Evolutionary conservation across 306 rosid genomes (phyloP), one percentile per base, ranked within the genome.

Genomic region (Trifolium subterraneum): DNA sequence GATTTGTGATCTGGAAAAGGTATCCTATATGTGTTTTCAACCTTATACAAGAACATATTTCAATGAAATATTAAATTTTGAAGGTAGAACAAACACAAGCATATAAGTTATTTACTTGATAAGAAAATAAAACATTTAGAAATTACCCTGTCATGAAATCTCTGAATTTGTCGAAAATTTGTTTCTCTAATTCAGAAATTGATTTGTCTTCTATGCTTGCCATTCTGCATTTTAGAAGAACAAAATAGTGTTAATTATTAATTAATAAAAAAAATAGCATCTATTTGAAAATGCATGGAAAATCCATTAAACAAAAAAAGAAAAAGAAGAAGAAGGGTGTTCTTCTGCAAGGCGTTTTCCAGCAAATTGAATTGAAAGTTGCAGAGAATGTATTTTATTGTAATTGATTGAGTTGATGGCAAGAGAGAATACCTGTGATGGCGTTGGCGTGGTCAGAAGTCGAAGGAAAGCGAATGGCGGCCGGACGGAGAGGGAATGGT

Each of bases 81-180:
- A 62, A 27, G 64, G 74, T 10, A 10, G 23, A 25, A 0, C 11
- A 10, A 38, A 52, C 2, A 12, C 35, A 81, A 48, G n/a, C 54
- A 50, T 27, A 51, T 18, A 48, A 64, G 4, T 25, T 31, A 41
- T 64, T 29, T 52, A 55, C 36, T 66, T 3, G 10, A 16, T 62
- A 67, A 39, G 45, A 8, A 39, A 35, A 23, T 22, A 23, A 23
- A 62, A 38, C 36, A 72, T 3, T 33, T 74, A 15, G 67, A 14
- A 73, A 41, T 80, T 85, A 90, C 98, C 90, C 78, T n/a, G 84
- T 68, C 93, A 90, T 83, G 80, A 90, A 93, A 70, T 83, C 87
- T 70, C 52, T 85, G 79, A 83, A 89, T 47, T 83, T 67, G 56
- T 33, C 22, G 68, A 79, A 70, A 70, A 87, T 69, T 54, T 50